These are phyloP conservation scores for Sugiyamaella castrensis DNA, from an alignment of 1,139 yeast genomes.

Conservation along the genomic window DNA sequence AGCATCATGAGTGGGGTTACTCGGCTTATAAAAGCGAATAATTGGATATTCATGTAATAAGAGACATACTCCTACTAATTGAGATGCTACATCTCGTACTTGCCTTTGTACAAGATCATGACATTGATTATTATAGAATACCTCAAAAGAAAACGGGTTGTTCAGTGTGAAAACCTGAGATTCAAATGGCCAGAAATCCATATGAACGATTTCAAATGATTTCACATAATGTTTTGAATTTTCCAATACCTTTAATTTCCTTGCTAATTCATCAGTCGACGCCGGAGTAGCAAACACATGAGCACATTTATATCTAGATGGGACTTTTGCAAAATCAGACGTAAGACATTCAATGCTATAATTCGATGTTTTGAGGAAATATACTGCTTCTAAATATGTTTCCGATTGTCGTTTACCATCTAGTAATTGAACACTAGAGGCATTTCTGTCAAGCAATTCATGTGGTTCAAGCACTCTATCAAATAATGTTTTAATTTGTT, in stretches of 20 bases:
- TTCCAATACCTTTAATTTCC: conserved; percentile 20
- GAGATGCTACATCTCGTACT: conserved; percentile 55
- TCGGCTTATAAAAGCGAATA: conserved; percentile 57
- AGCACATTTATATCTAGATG: conserved; percentile 56
- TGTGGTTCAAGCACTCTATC: conserved; percentile 37
- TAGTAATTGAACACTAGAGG: conserved; percentile 48
- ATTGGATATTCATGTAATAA: conserved; percentile 86
- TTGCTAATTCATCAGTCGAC: conserved; percentile 28
- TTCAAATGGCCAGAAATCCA: conserved; percentile 50
- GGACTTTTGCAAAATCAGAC: conserved; percentile 54
- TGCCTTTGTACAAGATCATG: conserved; percentile 57
- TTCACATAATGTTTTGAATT: conserved; percentile 29
- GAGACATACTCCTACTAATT: conserved; percentile 69
- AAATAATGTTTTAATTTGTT: conserved; percentile 37
- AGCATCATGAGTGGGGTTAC: conserved; percentile 38
- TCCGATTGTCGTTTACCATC: conserved; percentile 52
- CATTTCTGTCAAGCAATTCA: conserved; percentile 41
- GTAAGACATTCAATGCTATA: conserved; percentile 57
- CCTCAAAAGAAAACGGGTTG: conserved; percentile 56
- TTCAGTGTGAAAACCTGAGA: conserved; percentile 46
- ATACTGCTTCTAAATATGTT: conserved; percentile 55
- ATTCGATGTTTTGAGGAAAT: conserved; percentile 53
- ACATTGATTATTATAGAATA: conserved; percentile 69
- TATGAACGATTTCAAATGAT: conserved; percentile 28
- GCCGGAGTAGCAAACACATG: conserved; percentile 60